Evolutionary conservation across 805 yeast species (phyloP).

Genomic region (Saccharomyces paradoxus): DNA sequence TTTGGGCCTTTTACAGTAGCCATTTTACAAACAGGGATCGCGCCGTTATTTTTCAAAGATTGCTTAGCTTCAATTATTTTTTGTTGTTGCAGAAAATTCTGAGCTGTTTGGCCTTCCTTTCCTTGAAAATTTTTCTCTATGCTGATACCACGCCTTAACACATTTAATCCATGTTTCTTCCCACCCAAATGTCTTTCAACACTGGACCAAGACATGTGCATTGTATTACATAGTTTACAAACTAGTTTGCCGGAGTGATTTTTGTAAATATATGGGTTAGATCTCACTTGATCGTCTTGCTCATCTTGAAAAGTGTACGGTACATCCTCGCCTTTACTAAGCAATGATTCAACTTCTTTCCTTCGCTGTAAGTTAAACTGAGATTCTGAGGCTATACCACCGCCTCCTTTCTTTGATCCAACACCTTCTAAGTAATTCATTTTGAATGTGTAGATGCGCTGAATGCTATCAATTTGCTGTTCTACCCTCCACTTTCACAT

Average conservation of each 20-base stretch:
- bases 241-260: slow-evolving; percentile 81
- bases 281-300: slow-evolving; percentile 39
- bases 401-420: slow-evolving; percentile 85
- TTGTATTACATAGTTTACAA: slow-evolving; percentile 75
- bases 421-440: slow-evolving; percentile 90
- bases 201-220: slow-evolving; percentile 72
- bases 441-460: not conserved
- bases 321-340: slow-evolving; percentile 33
- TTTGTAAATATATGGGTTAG: slow-evolving; percentile 66
- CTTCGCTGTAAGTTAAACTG: slow-evolving; percentile 63
- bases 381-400: slow-evolving; percentile 73
- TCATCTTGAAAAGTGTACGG: slow-evolving; percentile 38
- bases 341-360: slow-evolving; percentile 57
- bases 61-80: not conserved
- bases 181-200: slow-evolving; percentile 83
- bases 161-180: slow-evolving; percentile 66
- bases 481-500: not conserved
- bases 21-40: slow-evolving; percentile 56
- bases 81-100: not conserved
- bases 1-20: slow-evolving; percentile 60
- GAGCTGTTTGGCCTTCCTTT: not conserved
- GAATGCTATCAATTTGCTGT: not conserved
- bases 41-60: slow-evolving; percentile 9
- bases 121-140: not conserved
- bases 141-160: slow-evolving; percentile 50